phyloP scores from a whole-genome alignment of 75 land plant genomes.

The Picea glauca region DNA sequence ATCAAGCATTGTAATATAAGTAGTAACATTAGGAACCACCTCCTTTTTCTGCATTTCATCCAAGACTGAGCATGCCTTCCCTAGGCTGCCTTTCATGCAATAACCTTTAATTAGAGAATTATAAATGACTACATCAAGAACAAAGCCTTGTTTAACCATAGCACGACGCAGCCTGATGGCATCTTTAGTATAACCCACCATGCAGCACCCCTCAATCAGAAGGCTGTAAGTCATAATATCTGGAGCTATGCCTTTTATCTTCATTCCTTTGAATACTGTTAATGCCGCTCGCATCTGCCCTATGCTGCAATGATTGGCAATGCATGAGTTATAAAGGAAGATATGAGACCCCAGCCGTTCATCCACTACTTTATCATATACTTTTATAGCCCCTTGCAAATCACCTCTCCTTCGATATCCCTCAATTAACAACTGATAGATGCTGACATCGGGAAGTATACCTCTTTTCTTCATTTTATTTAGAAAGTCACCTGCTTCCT shows the following conservation, averaged over 20 bases:
- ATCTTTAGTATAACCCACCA: slow-evolving; percentile 3
- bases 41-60: slow-evolving; percentile 28
- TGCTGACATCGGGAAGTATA: slow-evolving; percentile 14
- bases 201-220: slow-evolving; percentile 45
- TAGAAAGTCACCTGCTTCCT: slow-evolving; percentile 20
- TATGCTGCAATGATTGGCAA: slow-evolving; percentile 37
- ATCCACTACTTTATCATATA: slow-evolving; percentile 36
- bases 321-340: slow-evolving; percentile 27
- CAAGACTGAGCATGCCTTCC: slow-evolving; percentile 29
- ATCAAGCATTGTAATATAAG: slow-evolving; percentile 28
- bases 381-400: slow-evolving; percentile 25
- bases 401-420: slow-evolving; percentile 35
- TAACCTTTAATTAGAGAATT: slow-evolving; percentile 36
- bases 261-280: slow-evolving; percentile 27
- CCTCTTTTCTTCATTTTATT: slow-evolving; percentile 15
- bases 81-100: slow-evolving; percentile 27
- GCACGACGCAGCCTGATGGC: slow-evolving; percentile 24
- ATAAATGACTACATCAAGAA: slow-evolving; percentile 31
- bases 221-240: slow-evolving; percentile 52
- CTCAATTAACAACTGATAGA: slow-evolving; percentile 34
- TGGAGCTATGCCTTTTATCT: slow-evolving; percentile 19
- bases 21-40: slow-evolving; percentile 22
- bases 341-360: slow-evolving; percentile 31
- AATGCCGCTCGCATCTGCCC: slow-evolving; percentile 28
- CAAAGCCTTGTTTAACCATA: slow-evolving; percentile 21